These are phyloP conservation scores for Tuber magnatum DNA, from an alignment of 495 filamentous ascomycete species.

Conservation along the genomic window DNA sequence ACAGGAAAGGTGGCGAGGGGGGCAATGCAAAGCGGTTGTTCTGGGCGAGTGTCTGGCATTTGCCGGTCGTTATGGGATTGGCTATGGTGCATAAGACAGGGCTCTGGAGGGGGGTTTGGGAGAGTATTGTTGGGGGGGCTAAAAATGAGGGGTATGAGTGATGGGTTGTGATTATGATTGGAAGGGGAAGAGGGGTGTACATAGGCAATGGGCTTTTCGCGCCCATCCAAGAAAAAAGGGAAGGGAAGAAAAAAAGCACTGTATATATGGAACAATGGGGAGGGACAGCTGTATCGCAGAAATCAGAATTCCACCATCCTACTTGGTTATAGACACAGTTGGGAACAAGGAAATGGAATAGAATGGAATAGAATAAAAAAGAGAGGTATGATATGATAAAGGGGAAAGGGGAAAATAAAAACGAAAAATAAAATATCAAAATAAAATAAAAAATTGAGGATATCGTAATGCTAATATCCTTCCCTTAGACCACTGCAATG, in stretches of 20 bases:
- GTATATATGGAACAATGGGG: background rate
- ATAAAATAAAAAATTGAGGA: background rate
- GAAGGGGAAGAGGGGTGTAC: background rate
- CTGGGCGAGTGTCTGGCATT: constrained; percentile 96
- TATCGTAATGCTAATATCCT: background rate
- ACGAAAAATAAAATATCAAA: background rate
- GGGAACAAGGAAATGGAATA: background rate
- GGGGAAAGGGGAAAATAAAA: background rate
- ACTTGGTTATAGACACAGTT: background rate
- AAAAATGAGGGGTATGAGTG: constrained; percentile 44
- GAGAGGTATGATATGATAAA: background rate
- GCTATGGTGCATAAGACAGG: constrained; percentile 94
- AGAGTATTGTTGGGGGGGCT: constrained; percentile 44
- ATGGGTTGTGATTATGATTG: background rate
- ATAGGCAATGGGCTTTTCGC: background rate
- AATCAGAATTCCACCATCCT: background rate
- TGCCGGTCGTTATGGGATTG: constrained; percentile 82
- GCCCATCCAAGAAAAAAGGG: background rate
- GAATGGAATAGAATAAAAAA: background rate
- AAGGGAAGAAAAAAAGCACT: background rate
- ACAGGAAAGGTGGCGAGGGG: constrained; percentile 64
- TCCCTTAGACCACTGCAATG: background rate
- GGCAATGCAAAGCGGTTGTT: constrained; percentile 81
- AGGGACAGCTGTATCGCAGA: background rate
- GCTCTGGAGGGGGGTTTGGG: constrained; percentile 78